phyloP scores from a whole-genome alignment of 2,329 filamentous ascomycete species.

The Capronia coronata region DNA sequence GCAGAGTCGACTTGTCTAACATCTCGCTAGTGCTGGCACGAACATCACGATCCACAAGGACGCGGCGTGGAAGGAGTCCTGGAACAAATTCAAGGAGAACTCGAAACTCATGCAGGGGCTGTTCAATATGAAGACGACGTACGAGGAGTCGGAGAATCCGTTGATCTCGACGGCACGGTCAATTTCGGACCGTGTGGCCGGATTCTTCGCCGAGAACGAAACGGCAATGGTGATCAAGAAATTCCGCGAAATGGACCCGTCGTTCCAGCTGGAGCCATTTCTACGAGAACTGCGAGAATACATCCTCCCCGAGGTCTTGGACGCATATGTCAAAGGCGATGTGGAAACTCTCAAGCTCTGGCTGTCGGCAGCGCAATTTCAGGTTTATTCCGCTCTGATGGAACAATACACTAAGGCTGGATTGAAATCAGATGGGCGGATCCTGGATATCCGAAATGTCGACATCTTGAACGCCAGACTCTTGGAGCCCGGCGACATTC shows the following conservation, averaged over 20 bases:
- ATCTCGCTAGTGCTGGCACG: slow-evolving; percentile 68
- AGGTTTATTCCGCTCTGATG: slow-evolving; percentile 91
- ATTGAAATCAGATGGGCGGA: slow-evolving; percentile 88
- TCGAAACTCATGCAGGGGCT: slow-evolving; percentile 82
- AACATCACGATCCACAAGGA: slow-evolving; percentile 96
- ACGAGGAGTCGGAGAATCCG: slow-evolving; percentile 96
- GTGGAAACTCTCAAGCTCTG: slow-evolving; percentile 84
- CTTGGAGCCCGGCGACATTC: slow-evolving; percentile 49
- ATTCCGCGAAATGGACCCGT: slow-evolving; percentile 90
- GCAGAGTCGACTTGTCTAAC: slow-evolving; percentile 2
- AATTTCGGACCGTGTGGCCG: slow-evolving; percentile 85
- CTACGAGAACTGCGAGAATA: slow-evolving; percentile 93
- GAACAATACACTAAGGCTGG: slow-evolving; percentile 93
- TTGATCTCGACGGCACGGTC: slow-evolving; percentile 86
- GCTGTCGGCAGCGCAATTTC: slow-evolving; percentile 93
- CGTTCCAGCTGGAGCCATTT: slow-evolving; percentile 92
- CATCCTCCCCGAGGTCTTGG: slow-evolving; percentile 91
- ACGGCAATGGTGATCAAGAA: slow-evolving; percentile 97
- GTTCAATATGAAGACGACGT: slow-evolving; percentile 77
- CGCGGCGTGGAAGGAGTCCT: slow-evolving; percentile 95
- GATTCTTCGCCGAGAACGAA: slow-evolving; percentile 98
- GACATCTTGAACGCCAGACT: slow-evolving; percentile 55
- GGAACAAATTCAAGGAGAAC: slow-evolving; percentile 87
- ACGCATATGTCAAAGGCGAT: slow-evolving; percentile 97
- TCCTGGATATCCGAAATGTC: slow-evolving; percentile 90